These are phyloP conservation scores for Mercurialis annua DNA, from an alignment of 345 rosid species.

Conservation along the genomic window DNA sequence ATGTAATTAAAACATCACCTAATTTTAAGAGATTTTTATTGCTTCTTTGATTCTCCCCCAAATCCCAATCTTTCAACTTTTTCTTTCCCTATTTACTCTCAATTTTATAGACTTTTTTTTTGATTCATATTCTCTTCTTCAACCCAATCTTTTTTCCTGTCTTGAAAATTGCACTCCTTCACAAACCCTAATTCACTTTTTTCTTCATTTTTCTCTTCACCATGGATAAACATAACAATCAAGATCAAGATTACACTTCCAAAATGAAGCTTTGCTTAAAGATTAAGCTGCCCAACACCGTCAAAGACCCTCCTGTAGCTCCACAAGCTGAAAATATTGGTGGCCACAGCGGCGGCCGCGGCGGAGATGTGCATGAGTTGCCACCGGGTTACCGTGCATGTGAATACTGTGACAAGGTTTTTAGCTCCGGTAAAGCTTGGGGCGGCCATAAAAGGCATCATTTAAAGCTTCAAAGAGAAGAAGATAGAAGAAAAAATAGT, in stretches of 20 bases:
- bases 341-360: not conserved
- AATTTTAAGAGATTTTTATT: not conserved
- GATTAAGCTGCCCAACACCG: not conserved
- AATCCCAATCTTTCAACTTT: not conserved
- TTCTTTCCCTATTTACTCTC: not conserved
- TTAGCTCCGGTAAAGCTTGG: slow-evolving; percentile 19
- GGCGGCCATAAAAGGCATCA: slow-evolving; percentile 22
- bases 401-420: slow-evolving; percentile 6
- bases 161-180: not conserved
- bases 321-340: not conserved
- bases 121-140: not conserved
- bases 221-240: not conserved
- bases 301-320: no score
- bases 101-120: not conserved
- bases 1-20: not conserved
- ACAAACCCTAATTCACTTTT: slow-evolving; percentile 2
- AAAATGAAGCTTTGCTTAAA: not conserved
- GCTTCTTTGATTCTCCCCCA: not conserved
- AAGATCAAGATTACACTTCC: not conserved
- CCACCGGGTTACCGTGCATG: not conserved
- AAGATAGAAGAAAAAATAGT: not conserved
- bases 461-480: not conserved
- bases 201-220: not conserved
- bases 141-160: not conserved
- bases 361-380: not conserved